Evolutionary conservation across 2,329 filamentous ascomycete genomes (phyloP).

Genomic region (Exophiala sp.): DNA sequence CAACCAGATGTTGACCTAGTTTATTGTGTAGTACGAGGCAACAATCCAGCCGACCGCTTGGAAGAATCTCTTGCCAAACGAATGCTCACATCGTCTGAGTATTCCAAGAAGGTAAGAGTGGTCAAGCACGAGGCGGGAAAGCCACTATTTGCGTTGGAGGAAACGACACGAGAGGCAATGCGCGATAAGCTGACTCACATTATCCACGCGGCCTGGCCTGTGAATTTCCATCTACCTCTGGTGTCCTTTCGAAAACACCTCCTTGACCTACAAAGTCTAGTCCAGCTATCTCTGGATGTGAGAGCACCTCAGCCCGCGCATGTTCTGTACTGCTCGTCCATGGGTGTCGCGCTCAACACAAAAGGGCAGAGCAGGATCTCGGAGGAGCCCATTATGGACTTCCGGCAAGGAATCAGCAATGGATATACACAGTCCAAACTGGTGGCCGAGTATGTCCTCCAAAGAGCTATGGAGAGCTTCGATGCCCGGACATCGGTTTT

Average conservation of each 20-base stretch:
- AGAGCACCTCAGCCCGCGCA: conserved; percentile 19
- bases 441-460: conserved; percentile 52
- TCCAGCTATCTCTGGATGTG: conserved; percentile 43
- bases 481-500: conserved; percentile 30
- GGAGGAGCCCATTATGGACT: conserved; percentile 10
- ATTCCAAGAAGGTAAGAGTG: too few relatives aligned
- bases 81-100: not conserved
- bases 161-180: not conserved
- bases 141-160: not conserved
- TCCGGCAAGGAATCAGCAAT: conserved; percentile 37
- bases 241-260: conserved; percentile 51
- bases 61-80: conserved; percentile 1
- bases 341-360: conserved; percentile 35
- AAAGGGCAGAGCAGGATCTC: conserved; percentile 25
- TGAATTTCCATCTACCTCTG: conserved; percentile 61
- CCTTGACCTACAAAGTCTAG: conserved; percentile 49
- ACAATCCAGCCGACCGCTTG: not conserved
- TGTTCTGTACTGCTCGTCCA: conserved; percentile 52
- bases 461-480: conserved; percentile 35
- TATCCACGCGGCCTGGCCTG: conserved; percentile 64
- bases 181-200: conserved; percentile 43
- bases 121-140: too few relatives aligned
- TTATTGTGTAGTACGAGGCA: conserved; percentile 9
- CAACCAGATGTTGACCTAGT: not conserved
- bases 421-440: conserved; percentile 58